These are phyloP conservation scores for Nidularia pulvinata DNA, from an alignment of 768 basidiomycete genomes.

Conservation along the genomic window DNA sequence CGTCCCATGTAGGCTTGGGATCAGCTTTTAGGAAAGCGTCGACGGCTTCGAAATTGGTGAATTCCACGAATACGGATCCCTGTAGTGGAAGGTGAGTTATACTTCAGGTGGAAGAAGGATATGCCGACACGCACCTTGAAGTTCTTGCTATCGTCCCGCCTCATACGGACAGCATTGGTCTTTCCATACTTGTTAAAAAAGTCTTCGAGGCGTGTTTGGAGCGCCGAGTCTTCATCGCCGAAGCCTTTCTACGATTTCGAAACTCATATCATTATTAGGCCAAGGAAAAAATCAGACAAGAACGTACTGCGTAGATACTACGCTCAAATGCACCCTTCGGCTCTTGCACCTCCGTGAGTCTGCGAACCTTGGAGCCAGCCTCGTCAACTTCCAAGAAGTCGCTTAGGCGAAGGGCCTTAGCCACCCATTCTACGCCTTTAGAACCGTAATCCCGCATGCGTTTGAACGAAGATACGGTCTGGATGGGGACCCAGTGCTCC, in stretches of 20 bases:
- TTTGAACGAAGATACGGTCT: slow-evolving; percentile 90
- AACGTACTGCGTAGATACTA: slow-evolving; percentile 86
- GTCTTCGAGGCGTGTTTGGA: slow-evolving; percentile 75
- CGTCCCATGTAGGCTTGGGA: slow-evolving; percentile 82
- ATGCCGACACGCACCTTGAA: slow-evolving; percentile 68
- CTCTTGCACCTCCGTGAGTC: slow-evolving; percentile 73
- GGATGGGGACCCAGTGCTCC: slow-evolving; percentile 90
- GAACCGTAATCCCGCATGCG: slow-evolving; percentile 76
- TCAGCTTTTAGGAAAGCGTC: slow-evolving; percentile 80
- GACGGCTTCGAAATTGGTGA: slow-evolving; percentile 65
- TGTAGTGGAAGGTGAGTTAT: slow-evolving; percentile 18
- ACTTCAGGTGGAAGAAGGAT: no score
- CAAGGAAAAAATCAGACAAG: background rate
- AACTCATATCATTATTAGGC: background rate
- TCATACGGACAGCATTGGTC: slow-evolving; percentile 85
- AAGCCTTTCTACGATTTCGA: slow-evolving; percentile 79
- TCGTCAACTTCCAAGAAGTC: slow-evolving; percentile 74
- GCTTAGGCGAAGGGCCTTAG: slow-evolving; percentile 56
- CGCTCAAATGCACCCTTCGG: slow-evolving; percentile 81
- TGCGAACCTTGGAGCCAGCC: slow-evolving; percentile 68
- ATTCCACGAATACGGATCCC: slow-evolving; percentile 96
- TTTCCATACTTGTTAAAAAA: slow-evolving; percentile 81
- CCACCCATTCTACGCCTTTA: slow-evolving; percentile 68
- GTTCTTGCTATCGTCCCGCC: slow-evolving; percentile 78
- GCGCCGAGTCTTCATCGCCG: slow-evolving; percentile 56